A percentile compares a stretch with the other conserved stretches of the same genome.
phyloP scores from a whole-genome alignment of 352 stramenopile genomes.

The Pythium dissimile region DNA sequence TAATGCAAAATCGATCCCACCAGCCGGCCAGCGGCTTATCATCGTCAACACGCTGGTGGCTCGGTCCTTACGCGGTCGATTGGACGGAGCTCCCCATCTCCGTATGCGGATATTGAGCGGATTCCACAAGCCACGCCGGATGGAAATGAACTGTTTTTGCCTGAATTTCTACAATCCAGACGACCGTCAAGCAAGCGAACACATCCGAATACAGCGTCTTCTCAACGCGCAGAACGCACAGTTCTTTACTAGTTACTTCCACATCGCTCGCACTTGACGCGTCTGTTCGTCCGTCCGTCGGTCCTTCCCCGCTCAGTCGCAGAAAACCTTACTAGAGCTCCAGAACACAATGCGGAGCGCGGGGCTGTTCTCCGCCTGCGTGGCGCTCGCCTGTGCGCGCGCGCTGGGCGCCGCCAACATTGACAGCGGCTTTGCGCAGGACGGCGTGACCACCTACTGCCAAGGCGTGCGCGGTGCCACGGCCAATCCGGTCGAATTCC shows the following conservation, averaged over 20 bases:
- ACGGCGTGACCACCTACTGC: constrained; percentile 73
- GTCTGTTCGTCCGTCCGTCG: too few species aligned
- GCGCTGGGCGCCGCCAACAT: constrained; percentile 33
- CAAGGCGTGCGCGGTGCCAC: constrained; percentile 36
- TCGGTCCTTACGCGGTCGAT: background rate
- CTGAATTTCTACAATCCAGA: too few species aligned
- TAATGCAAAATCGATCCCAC: background rate
- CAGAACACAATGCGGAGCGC: too few species aligned
- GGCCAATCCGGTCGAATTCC: constrained; percentile 28
- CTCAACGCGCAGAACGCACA: background rate
- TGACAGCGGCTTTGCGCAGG: constrained; percentile 52
- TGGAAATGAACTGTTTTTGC: too few species aligned
- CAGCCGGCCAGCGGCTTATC: background rate
- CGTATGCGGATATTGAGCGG: background rate
- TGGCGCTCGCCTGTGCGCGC: background rate
- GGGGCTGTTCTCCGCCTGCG: too few species aligned
- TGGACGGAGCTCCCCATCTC: background rate
- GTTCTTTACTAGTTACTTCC: too few species aligned
- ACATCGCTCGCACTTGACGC: too few species aligned
- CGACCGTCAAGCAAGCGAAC: background rate
- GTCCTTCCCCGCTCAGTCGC: background rate
- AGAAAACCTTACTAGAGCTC: background rate
- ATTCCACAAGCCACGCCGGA: background rate
- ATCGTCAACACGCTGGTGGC: background rate
- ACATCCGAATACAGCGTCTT: background rate